phyloP scores from a whole-genome alignment of 306 rosid genomes.

The Vigna radiata region DNA sequence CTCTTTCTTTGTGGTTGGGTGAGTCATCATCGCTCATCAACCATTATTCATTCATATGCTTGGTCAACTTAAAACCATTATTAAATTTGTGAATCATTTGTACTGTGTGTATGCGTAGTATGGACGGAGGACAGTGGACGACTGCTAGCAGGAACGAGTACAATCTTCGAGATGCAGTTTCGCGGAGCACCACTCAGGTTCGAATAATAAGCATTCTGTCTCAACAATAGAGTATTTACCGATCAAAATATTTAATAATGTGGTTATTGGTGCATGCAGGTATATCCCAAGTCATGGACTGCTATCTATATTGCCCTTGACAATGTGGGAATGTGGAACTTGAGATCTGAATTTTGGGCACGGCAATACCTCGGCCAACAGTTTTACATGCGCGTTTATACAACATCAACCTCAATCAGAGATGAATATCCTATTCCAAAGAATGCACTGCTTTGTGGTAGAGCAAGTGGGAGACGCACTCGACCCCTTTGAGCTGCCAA shows the following conservation, averaged over 20 bases:
- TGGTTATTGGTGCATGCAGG: slow-evolving; percentile 58
- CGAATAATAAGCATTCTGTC: background rate
- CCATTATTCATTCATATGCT: too few relatives aligned
- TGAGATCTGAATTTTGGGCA: slow-evolving; percentile 95
- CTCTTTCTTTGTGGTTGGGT: slow-evolving; percentile 97
- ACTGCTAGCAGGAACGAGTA: slow-evolving; percentile 64
- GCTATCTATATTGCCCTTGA: slow-evolving; percentile 82
- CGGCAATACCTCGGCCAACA: slow-evolving; percentile 95
- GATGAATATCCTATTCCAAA: slow-evolving; percentile 93
- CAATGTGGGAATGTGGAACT: slow-evolving; percentile 99
- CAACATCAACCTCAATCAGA: slow-evolving; percentile 78
- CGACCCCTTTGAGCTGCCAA: slow-evolving; percentile 68
- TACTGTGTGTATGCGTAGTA: slow-evolving; percentile 47
- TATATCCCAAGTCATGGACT: slow-evolving; percentile 92
- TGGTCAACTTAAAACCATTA: too few relatives aligned
- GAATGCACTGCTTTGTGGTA: slow-evolving; percentile 96
- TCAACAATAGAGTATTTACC: too few relatives aligned
- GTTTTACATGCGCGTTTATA: slow-evolving; percentile 83
- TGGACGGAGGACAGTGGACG: slow-evolving; percentile 98
- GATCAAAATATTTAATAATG: background rate
- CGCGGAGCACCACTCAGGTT: slow-evolving; percentile 91
- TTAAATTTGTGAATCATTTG: background rate
- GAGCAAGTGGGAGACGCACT: slow-evolving; percentile 83
- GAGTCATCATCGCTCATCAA: background rate
- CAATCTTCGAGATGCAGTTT: slow-evolving; percentile 89